Base-by-base conservation (phyloP, 768 basidiomycete species). In the Tylopilus felleus region DNA sequence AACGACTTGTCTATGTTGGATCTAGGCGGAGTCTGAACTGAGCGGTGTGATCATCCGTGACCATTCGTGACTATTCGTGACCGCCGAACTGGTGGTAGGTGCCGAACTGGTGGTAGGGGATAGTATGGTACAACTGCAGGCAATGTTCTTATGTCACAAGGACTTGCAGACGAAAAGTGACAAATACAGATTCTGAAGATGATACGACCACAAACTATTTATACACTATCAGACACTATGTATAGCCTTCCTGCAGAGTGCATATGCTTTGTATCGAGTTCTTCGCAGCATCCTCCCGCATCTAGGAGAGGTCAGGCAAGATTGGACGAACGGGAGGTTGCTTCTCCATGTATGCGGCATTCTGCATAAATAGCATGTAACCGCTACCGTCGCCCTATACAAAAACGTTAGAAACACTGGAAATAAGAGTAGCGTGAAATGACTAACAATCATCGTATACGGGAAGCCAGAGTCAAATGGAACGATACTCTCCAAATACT, bases 381-480 rank as follows among this genome's bases (percentile, higher is more conserved):
- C 21, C 44, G 29, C 28, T 29, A 1, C 44, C 44, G 9, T 45
- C 16, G 3, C 44, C 44, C 44, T 45, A 8, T 21, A 12, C 1
- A 31, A 6, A 14, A 31, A 5, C 8, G 19, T 44, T 19, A 44
- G 43, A 44, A 13, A 31, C 9, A 28, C 1, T 8, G 13, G 6
- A 25, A 6, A 45, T 12, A 4, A 31, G 19, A 29, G 21, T 13
- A 9, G 9, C 38, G 8, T 38, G 19, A 29, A 10, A 28, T 29
- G n/a, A 29, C 43, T 44, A n/a, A 44, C 43, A 13, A 45, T 45
- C 25, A 45, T n/a, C 19, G 35, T 49, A 35, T 52, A 36, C 0
- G 76, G 77, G 65, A 78, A 78, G 17, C 77, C 77, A 21, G 50
- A 51, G 31, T 74, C 70, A 52, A 77, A 76, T 0, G 73, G 71